Base-by-base conservation (phyloP, 2,329 filamentous ascomycete species). In the Corynespora cassiicola region DNA sequence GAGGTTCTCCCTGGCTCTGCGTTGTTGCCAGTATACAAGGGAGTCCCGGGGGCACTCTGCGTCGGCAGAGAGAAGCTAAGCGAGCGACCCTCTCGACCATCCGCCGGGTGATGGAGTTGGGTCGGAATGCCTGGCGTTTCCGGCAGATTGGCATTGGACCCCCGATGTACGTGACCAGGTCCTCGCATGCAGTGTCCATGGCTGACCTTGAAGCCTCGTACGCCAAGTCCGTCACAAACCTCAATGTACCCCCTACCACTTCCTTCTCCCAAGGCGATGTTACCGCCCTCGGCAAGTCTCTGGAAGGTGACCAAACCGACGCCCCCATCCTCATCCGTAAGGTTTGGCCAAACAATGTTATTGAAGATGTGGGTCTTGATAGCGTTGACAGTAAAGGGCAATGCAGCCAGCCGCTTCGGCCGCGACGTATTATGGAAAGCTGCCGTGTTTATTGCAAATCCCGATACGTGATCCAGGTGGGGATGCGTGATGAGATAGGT, bases 341-440 rank as follows among this genome's bases (percentile, higher is more conserved):
- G 73, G 54, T 99, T 99, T 0, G 94, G 94, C 94, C 94, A 99
- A 36, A 97, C 95, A 41, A 96, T 75, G 60, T 96, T 95, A 70
- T 99, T 99, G 75, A 99, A 99, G 43, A 99, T 89, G 69, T 99
- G 91, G 1, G 78, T 84, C 66, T 96, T 97, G 69, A 99, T 85
- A 0, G 92, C 91, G 29, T 89, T 80, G 34, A 99, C 91, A n/a
- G 92, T 95, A 18, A 84, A 86, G 0, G 91, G 90, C 4, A 97
- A 74, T 0, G 88, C 92, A 1, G 92, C 90, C 10, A 99, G 75
- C 16, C 87, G 83, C 69, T 97, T 99, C 0, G 90, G 89, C 20
- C 78, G 75, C 18, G 85, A 82, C 2, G 86, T 82, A 19, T 87
- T 88, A 19, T 89, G 86, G 14, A 95, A 81, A 3, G 88, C 86